phyloP scores from a whole-genome alignment of 2,329 filamentous ascomycete genomes.

The Fusarium sp. region DNA sequence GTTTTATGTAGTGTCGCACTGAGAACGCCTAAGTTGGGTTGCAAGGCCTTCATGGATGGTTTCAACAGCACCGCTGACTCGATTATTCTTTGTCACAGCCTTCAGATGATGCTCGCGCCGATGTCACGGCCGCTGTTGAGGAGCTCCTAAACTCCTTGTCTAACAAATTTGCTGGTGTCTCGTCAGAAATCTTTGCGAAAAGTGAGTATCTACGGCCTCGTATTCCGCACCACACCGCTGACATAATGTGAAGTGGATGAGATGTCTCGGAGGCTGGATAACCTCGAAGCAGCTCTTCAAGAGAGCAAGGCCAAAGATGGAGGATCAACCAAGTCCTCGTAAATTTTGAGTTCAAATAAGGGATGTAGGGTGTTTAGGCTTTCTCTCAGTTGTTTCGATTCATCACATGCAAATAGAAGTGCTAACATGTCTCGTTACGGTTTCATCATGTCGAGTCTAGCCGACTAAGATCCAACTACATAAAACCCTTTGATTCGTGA shows the following conservation, averaged over 20 bases:
- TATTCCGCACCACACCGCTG: constrained; percentile 5
- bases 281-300: constrained; percentile 78
- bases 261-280: constrained; percentile 88
- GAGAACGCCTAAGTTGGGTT: not conserved
- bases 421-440: constrained; percentile 8
- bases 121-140: constrained; percentile 83
- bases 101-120: constrained; percentile 62
- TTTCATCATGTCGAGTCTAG: constrained; percentile 31
- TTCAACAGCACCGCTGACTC: constrained; percentile 28
- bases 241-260: constrained; percentile 79
- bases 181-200: constrained; percentile 87
- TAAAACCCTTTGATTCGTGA: constrained; percentile 23
- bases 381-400: constrained; percentile 18
- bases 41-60: constrained; percentile 1
- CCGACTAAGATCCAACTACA: constrained; percentile 34
- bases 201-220: constrained; percentile 66
- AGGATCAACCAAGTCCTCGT: constrained; percentile 49
- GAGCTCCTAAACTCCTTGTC: constrained; percentile 86
- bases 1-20: constrained; percentile 6
- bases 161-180: constrained; percentile 85
- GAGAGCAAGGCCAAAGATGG: constrained; percentile 61
- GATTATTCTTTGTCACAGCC: constrained; percentile 40
- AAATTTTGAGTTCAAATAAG: not conserved
- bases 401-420: constrained; percentile 20
- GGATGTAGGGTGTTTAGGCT: constrained; percentile 23